Evolutionary conservation across 2,329 filamentous ascomycete species (phyloP), one percentile per base, ranked within the genome.

Genomic region (Dothistroma pini): DNA sequence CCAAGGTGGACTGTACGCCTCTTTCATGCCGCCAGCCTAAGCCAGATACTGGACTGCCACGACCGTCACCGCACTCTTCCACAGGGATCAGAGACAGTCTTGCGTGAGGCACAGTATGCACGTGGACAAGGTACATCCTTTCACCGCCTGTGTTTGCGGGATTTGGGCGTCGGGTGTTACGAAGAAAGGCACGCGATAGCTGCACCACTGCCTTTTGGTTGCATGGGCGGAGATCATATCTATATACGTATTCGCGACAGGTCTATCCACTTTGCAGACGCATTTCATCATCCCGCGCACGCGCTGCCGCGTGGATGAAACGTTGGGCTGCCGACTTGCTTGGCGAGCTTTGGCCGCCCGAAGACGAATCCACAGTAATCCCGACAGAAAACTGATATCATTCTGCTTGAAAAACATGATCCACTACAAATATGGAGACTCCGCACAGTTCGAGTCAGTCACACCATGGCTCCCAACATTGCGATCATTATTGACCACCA

Each of bases 21-120:
- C 87, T 3, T 99, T 99, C 74, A 81, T 99, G 54, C 95, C 95
- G 5, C 95, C 95, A 48, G 95, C 95, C 9, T 72, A 56, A 66
- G 11, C 41, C 31, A 22, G 32, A 29, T 29, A 7, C 5, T n/a
- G 47, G 47, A 11, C 35, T 16, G 35, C 16, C 35, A 38, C 11
- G 16, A 38, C 11, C 35, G 35, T 38, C 35, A 38, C 35, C 35
- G 35, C 35, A 12, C 2, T 11, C 35, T 12, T 14, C n/a, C n/a
- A 9, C 14, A 44, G 41, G 16, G 41, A n/a, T n/a, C 8, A 44
- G 41, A 44, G n/a, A n/a, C 9, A 19, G 8, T n/a, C 48, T 8
- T 9, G 48, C 22, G 48, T 9, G 21, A 16, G 48, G 47, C 19
- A 49, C 38, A 19, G 38, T 29, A 29, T 29, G 25, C 25, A 29